Conservation (phyloP, 805 yeast genomes). For the Saccharomycopsis guyanensis region DNA sequence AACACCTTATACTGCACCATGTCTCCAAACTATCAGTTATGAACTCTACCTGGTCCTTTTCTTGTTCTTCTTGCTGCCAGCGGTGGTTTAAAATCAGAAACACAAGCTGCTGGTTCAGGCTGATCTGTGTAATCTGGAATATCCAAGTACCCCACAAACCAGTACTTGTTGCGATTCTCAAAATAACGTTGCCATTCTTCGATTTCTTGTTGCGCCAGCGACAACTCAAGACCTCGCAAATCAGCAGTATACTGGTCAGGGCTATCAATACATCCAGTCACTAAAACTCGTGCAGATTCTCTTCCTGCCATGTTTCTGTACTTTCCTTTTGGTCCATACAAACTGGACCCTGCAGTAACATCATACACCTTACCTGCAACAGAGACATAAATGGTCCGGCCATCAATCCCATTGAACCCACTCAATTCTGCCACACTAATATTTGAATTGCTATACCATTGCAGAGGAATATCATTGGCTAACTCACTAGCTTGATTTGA, state of each 20-base stretch:
- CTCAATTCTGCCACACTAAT: constrained; percentile 41
- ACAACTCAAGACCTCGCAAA: constrained; percentile 47
- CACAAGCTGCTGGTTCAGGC: too few species aligned
- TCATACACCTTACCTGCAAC: constrained; percentile 58
- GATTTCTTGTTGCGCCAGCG: constrained; percentile 30
- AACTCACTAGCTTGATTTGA: too few species aligned
- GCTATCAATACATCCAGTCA: constrained; percentile 58
- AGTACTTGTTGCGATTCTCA: constrained; percentile 9
- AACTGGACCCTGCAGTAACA: constrained; percentile 40
- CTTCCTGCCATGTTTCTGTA: constrained; percentile 53
- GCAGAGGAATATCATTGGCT: neutral
- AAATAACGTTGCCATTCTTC: constrained; percentile 11
- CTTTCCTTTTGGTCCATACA: constrained; percentile 54
- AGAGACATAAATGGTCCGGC: constrained; percentile 49
- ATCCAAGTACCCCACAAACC: constrained; percentile 15
- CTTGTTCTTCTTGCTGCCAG: too few species aligned
- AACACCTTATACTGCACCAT: too few species aligned
- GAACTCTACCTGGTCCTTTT: neutral
- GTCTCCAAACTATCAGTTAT: too few species aligned
- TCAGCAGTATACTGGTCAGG: constrained; percentile 56
- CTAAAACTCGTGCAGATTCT: constrained; percentile 63
- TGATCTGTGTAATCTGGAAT: neutral
- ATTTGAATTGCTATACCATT: constrained; percentile 25
- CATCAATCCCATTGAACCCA: constrained; percentile 34
- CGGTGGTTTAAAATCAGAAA: too few species aligned